A percentile compares a stretch with the other conserved stretches of the same genome.
phyloP scores from a whole-genome alignment of 2,329 filamentous ascomycete species.

The Huntiella moniliformis region DNA sequence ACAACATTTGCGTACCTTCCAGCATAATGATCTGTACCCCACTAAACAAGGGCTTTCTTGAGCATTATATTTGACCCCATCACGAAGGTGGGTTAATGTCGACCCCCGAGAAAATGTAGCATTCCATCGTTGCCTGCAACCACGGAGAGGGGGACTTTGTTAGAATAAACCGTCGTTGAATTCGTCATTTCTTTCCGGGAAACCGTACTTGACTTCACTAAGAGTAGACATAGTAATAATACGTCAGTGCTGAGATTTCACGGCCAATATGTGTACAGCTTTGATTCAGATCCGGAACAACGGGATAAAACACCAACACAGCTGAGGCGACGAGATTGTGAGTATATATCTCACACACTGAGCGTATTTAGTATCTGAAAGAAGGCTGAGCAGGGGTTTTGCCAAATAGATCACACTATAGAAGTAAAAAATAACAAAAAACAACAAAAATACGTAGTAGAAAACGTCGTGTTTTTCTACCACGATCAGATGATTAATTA shows the following conservation, averaged over 20 bases:
- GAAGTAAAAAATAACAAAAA: no score
- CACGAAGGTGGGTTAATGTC: constrained; percentile 41
- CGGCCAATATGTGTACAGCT: no score
- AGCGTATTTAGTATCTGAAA: no score
- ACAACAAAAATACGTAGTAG: no score
- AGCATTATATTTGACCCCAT: constrained; percentile 42
- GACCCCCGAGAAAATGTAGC: constrained; percentile 38
- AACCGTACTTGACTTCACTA: constrained; percentile 1
- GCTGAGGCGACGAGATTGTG: no score
- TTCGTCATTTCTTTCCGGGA: not conserved
- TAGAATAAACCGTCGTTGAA: not conserved
- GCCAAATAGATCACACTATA: no score
- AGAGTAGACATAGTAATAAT: not conserved
- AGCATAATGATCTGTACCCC: constrained; percentile 71
- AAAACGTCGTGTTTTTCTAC: no score
- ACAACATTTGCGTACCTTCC: constrained; percentile 46
- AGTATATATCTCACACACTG: no score
- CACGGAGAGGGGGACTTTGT: not conserved
- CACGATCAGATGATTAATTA: no score
- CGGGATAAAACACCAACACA: no score
- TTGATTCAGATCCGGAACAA: no score
- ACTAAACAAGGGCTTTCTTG: constrained; percentile 44
- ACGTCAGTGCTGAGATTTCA: not conserved
- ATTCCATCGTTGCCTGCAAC: constrained; percentile 31
- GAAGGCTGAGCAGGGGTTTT: no score